Percentiles rank a stretch among this genome's conserved stretches.
phyloP scores from a whole-genome alignment of 2,329 filamentous ascomycete genomes.

The Fusarium sp. region DNA sequence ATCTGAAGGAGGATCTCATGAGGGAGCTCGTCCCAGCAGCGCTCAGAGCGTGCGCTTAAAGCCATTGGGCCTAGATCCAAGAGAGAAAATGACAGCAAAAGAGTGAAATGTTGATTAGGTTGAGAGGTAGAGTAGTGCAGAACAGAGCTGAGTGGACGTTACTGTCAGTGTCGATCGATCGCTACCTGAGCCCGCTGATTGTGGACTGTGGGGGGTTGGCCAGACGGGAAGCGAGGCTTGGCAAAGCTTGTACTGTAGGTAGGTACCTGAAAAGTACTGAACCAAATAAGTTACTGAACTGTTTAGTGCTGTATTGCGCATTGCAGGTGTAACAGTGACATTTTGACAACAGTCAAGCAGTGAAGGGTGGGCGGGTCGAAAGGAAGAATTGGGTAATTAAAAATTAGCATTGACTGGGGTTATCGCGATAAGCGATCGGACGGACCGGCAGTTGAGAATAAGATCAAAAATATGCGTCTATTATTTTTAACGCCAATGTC shows the following conservation, averaged over 20 bases:
- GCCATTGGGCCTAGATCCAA: constrained; percentile 47
- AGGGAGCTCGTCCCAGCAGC: constrained; percentile 65
- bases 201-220: constrained; percentile 25
- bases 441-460: constrained; percentile 26
- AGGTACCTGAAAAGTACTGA: constrained; percentile 1
- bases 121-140: constrained; percentile 7
- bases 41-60: constrained; percentile 36
- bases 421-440: constrained; percentile 36
- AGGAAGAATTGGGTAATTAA: constrained; percentile 1
- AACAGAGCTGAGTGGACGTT: not conserved
- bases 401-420: constrained; percentile 16
- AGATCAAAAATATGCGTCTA: constrained; percentile 14
- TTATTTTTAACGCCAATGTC: constrained; percentile 2
- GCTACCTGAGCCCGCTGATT: constrained; percentile 8
- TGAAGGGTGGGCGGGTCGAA: constrained; percentile 4
- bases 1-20: constrained; percentile 75
- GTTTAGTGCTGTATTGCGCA: not conserved
- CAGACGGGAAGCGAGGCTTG: constrained; percentile 25
- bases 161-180: constrained; percentile 3
- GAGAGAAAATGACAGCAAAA: not conserved
- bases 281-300: not conserved
- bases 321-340: constrained; percentile 8
- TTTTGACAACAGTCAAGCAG: too few relatives aligned
- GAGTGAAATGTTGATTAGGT: constrained; percentile 6
- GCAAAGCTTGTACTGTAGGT: constrained; percentile 27